These are phyloP conservation scores for Prunus persica DNA, from an alignment of 306 rosid species.

Conservation along the genomic window DNA sequence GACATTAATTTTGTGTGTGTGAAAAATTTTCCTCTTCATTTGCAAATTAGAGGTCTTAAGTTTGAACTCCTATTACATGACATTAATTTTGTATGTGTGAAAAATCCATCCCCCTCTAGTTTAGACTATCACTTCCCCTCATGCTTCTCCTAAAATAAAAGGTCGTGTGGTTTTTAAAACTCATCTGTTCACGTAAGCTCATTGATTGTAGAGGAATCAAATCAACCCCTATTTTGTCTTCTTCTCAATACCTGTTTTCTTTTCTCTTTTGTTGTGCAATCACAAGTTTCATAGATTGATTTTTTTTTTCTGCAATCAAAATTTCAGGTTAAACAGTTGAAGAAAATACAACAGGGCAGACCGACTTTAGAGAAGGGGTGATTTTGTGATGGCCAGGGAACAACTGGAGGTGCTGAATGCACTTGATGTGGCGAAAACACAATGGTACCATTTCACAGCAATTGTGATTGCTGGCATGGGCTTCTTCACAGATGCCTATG, in stretches of 20 bases:
- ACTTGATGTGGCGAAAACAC: slow-evolving; percentile 81
- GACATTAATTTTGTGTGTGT: too few relatives aligned
- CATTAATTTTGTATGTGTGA: too few relatives aligned
- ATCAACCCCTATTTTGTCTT: slow-evolving; percentile 14
- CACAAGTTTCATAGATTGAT: slow-evolving; percentile 2
- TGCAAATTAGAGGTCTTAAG: too few relatives aligned
- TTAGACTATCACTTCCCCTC: too few relatives aligned
- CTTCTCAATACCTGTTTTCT: not conserved
- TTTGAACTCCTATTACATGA: too few relatives aligned
- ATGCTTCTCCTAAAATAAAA: not conserved
- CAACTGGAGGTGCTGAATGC: slow-evolving; percentile 63
- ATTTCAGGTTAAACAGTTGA: slow-evolving; percentile 11
- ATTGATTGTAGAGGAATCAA: slow-evolving; percentile 5
- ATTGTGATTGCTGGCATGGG: slow-evolving; percentile 94
- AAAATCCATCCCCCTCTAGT: fast-evolving
- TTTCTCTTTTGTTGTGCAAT: not conserved
- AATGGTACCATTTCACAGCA: slow-evolving; percentile 91
- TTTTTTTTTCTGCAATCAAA: not conserved
- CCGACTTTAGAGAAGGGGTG: not conserved
- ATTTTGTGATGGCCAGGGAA: slow-evolving; percentile 46
- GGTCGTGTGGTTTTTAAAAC: slow-evolving; percentile 2
- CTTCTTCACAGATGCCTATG: slow-evolving; percentile 85
- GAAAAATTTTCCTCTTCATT: too few relatives aligned
- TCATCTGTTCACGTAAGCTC: not conserved
- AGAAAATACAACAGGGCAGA: not conserved